Evolutionary conservation across 129 eudicot genomes (phyloP).

Genomic region (Daucus carota): DH1_v3.0 NC_030385.2:17433501-17434000

Average conservation of each 20-base stretch:
- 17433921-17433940: conserved; percentile 19
- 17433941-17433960: conserved; percentile 12
- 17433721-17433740: neutral
- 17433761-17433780: neutral
- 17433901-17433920: conserved; percentile 31
- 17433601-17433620: too few relatives aligned
- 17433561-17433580: too few relatives aligned
- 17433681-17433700: too few relatives aligned
- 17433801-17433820: conserved; percentile 47
- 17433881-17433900: conserved; percentile 39
- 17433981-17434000: neutral
- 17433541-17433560: too few relatives aligned
- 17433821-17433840: conserved; percentile 36
- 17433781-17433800: conserved; percentile 30
- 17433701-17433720: neutral
- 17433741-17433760: neutral
- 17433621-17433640: too few relatives aligned
- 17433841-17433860: conserved; percentile 33
- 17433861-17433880: conserved; percentile 49
- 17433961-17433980: conserved; percentile 29
- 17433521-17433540: conserved; percentile 39
- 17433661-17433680: too few relatives aligned
- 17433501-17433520: too few relatives aligned
- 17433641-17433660: too few relatives aligned
- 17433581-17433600: too few relatives aligned